Evolutionary conservation across 495 filamentous ascomycete genomes (phyloP), one percentile per base, ranked within the genome.

Genomic region (Hyaloscypha finlandica): DNA sequence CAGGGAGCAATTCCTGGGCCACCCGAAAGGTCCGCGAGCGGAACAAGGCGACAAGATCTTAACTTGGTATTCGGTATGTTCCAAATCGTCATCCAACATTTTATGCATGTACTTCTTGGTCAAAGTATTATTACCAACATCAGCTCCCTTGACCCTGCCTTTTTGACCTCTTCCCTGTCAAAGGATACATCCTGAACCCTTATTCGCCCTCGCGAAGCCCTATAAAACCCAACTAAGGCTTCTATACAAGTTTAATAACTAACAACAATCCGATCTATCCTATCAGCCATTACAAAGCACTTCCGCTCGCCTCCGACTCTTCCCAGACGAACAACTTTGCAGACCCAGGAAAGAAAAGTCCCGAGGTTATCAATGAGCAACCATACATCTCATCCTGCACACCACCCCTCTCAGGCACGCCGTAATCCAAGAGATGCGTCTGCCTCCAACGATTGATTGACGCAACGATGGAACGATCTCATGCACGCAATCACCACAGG

Each of bases 391-490:
- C 22, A 25, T 63, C 22, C 39, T 63, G 61, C 61, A 63, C 61
- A 52, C 42, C n/a, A 8, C 59, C 0, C 20, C 22, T 37, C 35
- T 54, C 39, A 52, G 14, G 55, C 64, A 60, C 64, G 64, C 64
- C 64, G 39, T 58, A 35, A 14, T 33, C 25, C 14, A 9, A 33
- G 45, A 4, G 20, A 22, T 39, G 52, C 56, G 31, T 60, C 39
- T 39, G 22, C 53, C 11, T 48, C 42, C 42, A 48, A 19, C 42
- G 35, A 37, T 54, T 29, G 59, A 39, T 65, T 65, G 63, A 65
- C 63, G 63, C 63, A 65, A 65, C 63, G 22, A 54, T 35, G 29
- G 59, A 61, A 25, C 61, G 42, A 48, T 59, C 62, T 65, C 55
- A 35, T 66, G 64, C 64, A 66, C 64, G 57, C 20, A 59, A 66